phyloP scores from a whole-genome alignment of 305 asterid genomes.

The Nicotiana rustica region DNA sequence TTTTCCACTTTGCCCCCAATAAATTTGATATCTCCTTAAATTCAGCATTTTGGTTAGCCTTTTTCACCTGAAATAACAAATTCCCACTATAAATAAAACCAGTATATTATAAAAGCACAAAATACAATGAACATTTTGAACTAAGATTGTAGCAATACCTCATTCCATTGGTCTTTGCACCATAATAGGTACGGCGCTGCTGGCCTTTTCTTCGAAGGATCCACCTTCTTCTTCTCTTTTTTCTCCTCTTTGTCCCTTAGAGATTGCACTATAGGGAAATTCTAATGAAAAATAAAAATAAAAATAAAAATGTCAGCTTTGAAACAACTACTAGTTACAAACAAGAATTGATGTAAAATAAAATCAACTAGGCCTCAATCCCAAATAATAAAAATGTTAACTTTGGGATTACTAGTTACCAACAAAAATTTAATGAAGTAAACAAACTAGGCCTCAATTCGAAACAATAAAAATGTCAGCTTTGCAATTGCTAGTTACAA shows the following conservation, averaged over 20 bases:
- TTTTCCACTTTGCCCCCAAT: slow-evolving; percentile 83
- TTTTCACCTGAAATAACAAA: slow-evolving; percentile 64
- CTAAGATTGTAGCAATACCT: slow-evolving; percentile 47
- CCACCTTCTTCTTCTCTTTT: slow-evolving; percentile 69
- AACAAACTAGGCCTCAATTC: background rate
- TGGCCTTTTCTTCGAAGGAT: slow-evolving; percentile 64
- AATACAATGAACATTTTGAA: background rate
- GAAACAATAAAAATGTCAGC: background rate
- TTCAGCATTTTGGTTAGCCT: slow-evolving; percentile 70
- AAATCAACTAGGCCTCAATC: background rate
- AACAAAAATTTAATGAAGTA: background rate
- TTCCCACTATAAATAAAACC: background rate
- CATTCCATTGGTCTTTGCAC: slow-evolving; percentile 94
- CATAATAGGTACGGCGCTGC: slow-evolving; percentile 76
- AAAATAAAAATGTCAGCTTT: background rate
- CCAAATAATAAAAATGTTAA: background rate
- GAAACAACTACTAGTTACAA: background rate
- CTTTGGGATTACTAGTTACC: background rate
- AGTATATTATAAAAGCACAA: background rate
- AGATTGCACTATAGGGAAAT: slow-evolving; percentile 53
- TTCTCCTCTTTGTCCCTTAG: slow-evolving; percentile 61
- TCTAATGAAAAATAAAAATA: slow-evolving; percentile 42
- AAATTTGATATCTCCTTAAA: slow-evolving; percentile 73
- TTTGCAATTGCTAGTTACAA: background rate
- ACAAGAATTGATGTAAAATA: background rate